Conservation (phyloP, 2,329 filamentous ascomycete species). For the Xylariomycetidae sp. region DNA sequence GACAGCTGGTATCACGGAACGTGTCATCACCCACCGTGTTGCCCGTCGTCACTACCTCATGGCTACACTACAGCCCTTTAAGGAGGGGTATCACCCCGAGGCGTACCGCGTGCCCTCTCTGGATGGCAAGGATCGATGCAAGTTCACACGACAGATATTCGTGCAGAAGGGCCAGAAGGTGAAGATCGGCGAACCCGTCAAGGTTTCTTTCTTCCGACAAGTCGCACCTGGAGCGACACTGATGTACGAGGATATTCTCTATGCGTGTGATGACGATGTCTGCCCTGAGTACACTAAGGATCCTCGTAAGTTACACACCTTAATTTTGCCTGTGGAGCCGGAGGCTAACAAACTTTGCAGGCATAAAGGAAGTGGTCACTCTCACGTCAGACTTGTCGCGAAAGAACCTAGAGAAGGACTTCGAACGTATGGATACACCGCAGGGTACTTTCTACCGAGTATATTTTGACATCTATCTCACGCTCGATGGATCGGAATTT, state of each 20-base stretch:
- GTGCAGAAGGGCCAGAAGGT: slow-evolving; percentile 98
- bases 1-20: slow-evolving; percentile 94
- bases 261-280: slow-evolving; percentile 95
- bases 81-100: slow-evolving; percentile 96
- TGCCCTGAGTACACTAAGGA: slow-evolving; percentile 99
- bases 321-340: slow-evolving; percentile 6
- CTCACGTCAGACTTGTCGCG: slow-evolving; percentile 93
- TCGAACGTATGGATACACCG: slow-evolving; percentile 97
- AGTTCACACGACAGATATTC: slow-evolving; percentile 97
- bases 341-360: slow-evolving; percentile 43
- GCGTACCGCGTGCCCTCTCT: slow-evolving; percentile 95
- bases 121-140: slow-evolving; percentile 96
- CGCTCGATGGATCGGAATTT: slow-evolving; percentile 94
- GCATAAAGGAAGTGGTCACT: slow-evolving; percentile 98
- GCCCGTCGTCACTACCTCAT: slow-evolving; percentile 97
- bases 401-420: slow-evolving; percentile 98
- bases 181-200: slow-evolving; percentile 98
- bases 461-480: slow-evolving; percentile 79
- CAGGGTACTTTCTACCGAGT: slow-evolving; percentile 93
- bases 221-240: slow-evolving; percentile 94
- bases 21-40: slow-evolving; percentile 93
- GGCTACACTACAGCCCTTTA: slow-evolving; percentile 97
- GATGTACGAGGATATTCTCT: slow-evolving; percentile 98
- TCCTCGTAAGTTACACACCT: slow-evolving; percentile 92
- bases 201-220: slow-evolving; percentile 97